phyloP scores from a whole-genome alignment of 345 rosid species.

The sweet orange (Citrus sinensis) region DNA sequence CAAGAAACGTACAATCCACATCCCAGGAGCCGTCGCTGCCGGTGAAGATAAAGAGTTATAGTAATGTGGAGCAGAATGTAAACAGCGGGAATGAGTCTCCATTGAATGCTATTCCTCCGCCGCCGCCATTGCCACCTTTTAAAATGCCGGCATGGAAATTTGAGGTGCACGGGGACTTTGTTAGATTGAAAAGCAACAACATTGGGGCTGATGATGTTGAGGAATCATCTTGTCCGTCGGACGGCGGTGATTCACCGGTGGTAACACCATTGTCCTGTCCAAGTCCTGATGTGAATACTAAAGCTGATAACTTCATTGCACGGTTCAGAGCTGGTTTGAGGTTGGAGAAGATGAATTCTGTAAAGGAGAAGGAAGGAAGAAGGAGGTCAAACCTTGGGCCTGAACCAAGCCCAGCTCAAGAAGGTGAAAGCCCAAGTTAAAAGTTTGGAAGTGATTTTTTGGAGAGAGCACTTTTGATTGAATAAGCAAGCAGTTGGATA shows the following conservation, averaged over 20 bases:
- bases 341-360: conserved; percentile 71
- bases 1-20: neutral
- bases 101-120: conserved; percentile 51
- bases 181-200: conserved; percentile 56
- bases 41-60: conserved; percentile 23
- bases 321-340: conserved; percentile 73
- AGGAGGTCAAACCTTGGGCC: conserved; percentile 70
- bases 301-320: conserved; percentile 83
- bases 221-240: conserved; percentile 30
- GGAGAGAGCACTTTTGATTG: neutral
- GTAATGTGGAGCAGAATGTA: conserved; percentile 24
- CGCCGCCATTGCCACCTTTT: conserved; percentile 89
- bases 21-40: conserved; percentile 30
- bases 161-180: conserved; percentile 58
- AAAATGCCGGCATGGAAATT: conserved; percentile 60
- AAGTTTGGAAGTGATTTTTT: neutral
- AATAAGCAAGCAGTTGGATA: neutral
- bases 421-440: neutral
- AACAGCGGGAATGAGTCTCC: conserved; percentile 56
- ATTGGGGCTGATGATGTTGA: conserved; percentile 29
- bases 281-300: conserved; percentile 84
- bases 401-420: neutral
- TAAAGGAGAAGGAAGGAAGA: conserved; percentile 23
- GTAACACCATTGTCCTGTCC: conserved; percentile 46
- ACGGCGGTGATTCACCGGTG: conserved; percentile 6